These are phyloP conservation scores for Colletotrichum costaricense DNA, from an alignment of 2,329 filamentous ascomycete genomes.

Conservation along the genomic window DNA sequence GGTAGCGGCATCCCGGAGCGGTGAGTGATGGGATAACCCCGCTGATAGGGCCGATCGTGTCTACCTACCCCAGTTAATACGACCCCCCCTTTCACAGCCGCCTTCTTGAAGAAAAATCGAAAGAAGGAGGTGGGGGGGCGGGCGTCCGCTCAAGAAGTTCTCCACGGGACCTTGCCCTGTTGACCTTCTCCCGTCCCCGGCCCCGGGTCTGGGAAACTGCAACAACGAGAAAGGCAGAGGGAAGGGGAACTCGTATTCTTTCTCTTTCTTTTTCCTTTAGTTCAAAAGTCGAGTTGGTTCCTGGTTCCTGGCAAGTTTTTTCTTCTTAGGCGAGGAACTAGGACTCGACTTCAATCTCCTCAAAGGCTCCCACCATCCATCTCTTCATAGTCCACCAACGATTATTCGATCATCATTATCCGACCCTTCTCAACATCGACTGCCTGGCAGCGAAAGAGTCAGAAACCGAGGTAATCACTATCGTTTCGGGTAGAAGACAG, in stretches of 20 bases:
- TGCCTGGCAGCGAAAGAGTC: too few species aligned
- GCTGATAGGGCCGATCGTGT: slow-evolving; percentile 33
- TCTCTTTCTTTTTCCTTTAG: background rate
- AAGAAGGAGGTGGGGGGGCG: background rate
- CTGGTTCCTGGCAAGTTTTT: background rate
- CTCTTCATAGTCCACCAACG: background rate
- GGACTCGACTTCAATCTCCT: background rate
- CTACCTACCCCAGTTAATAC: slow-evolving; percentile 29
- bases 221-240: background rate
- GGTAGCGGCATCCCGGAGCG: slow-evolving; percentile 6
- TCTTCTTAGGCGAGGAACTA: background rate
- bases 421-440: background rate
- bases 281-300: background rate
- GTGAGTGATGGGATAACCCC: slow-evolving; percentile 21
- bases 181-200: background rate
- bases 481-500: background rate
- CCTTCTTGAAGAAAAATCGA: slow-evolving; percentile 1
- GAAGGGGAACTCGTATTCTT: background rate
- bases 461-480: too few species aligned
- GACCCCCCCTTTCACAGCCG: slow-evolving; percentile 6
- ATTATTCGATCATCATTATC: background rate
- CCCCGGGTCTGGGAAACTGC: background rate
- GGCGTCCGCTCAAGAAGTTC: background rate
- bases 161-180: slow-evolving; percentile 11
- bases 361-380: background rate